Percentiles rank a stretch among this genome's conserved stretches.
phyloP scores from a whole-genome alignment of 208 protist genomes.

The Leishmania lainsoni region DNA sequence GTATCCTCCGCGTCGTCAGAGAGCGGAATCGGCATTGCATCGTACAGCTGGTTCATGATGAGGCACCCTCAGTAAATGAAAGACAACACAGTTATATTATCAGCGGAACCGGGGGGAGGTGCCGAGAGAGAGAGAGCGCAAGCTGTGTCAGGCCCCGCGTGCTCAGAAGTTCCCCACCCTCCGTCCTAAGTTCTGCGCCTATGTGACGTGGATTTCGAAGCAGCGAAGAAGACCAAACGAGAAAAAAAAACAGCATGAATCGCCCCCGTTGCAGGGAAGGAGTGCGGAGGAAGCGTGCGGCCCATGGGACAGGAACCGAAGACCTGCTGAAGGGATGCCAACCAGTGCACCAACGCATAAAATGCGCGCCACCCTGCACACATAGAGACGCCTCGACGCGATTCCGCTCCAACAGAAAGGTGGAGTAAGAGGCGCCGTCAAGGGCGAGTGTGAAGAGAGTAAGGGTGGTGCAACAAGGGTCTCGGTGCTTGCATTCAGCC shows the following conservation, averaged over 20 bases:
- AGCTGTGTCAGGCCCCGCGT: not conserved
- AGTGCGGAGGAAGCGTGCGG: not conserved
- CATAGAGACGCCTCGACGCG: not conserved
- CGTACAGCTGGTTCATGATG: constrained; percentile 45
- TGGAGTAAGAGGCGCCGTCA: not conserved
- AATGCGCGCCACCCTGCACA: not conserved
- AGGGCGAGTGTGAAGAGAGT: not conserved
- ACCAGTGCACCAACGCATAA: not conserved
- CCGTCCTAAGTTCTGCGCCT: not conserved
- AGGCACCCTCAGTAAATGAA: not conserved
- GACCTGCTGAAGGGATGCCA: not conserved
- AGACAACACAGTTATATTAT: not conserved
- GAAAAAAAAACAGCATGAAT: not conserved
- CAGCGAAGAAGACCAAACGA: not conserved
- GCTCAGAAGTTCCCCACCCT: not conserved
- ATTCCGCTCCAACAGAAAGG: not conserved
- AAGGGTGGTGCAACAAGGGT: not conserved
- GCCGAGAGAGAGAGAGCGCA: not conserved
- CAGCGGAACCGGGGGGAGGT: too few relatives aligned
- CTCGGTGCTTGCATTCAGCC: not conserved
- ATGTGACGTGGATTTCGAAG: not conserved
- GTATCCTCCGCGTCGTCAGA: constrained; percentile 19
- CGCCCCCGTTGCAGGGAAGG: not conserved
- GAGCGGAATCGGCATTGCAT: constrained; percentile 28
- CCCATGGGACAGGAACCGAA: not conserved